A percentile compares a stretch with the other conserved stretches of the same genome.
Evolutionary conservation across 1,139 yeast species (phyloP).

Genomic region (Scheffersomyces stambukii): DNA sequence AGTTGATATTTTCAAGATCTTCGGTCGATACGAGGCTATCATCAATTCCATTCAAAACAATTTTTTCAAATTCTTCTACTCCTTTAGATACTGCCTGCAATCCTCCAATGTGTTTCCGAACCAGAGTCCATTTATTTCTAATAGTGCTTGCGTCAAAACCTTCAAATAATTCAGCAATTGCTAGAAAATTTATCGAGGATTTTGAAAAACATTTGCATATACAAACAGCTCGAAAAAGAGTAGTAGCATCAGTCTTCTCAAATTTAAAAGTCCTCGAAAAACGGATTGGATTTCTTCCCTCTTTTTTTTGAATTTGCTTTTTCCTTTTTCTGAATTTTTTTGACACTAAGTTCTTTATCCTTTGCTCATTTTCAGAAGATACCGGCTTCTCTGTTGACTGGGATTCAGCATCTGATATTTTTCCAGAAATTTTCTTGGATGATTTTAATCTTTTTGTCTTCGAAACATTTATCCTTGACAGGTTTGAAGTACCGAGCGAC

Average conservation of each 20-base stretch:
- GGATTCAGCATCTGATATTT: too few relatives aligned
- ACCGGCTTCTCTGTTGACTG: too few relatives aligned
- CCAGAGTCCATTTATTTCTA: constrained; percentile 57
- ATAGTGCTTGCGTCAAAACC: constrained; percentile 35
- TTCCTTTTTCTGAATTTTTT: neutral
- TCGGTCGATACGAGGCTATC: constrained; percentile 41
- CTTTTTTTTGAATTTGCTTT: neutral
- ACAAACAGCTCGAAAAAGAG: constrained; percentile 54
- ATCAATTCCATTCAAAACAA: constrained; percentile 50
- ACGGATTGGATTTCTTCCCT: neutral
- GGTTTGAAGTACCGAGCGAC: too few relatives aligned
- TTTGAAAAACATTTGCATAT: constrained; percentile 55
- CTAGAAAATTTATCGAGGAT: constrained; percentile 53
- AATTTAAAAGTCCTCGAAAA: constrained; percentile 20
- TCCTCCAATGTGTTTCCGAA: constrained; percentile 56
- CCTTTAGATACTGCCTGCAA: constrained; percentile 48
- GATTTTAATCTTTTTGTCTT: too few relatives aligned
- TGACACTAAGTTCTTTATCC: neutral
- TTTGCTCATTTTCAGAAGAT: too few relatives aligned
- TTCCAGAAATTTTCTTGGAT: too few relatives aligned
- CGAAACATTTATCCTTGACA: too few relatives aligned
- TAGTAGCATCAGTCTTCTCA: constrained; percentile 44
- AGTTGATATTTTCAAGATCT: constrained; percentile 46
- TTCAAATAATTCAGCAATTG: constrained; percentile 45
- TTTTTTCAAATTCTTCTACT: constrained; percentile 54